phyloP scores from a whole-genome alignment of 2,329 filamentous ascomycete genomes.

The Thielaviopsis euricoi region DNA sequence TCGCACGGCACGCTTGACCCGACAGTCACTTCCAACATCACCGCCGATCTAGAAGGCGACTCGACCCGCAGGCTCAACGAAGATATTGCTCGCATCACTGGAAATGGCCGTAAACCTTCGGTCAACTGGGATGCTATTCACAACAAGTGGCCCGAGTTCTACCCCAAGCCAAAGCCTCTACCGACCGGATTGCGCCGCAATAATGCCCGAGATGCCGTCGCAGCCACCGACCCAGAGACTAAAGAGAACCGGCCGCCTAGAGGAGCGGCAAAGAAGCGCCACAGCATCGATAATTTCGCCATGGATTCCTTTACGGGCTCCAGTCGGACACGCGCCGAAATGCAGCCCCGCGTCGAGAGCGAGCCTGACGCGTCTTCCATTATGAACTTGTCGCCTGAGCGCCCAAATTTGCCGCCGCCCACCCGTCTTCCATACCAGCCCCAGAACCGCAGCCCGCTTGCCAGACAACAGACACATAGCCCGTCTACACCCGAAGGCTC shows the following conservation, averaged over 20 bases:
- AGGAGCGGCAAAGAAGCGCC: slow-evolving; percentile 10
- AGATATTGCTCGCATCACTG: slow-evolving; percentile 28
- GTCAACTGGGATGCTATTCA: slow-evolving; percentile 30
- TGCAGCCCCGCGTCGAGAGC: slow-evolving; percentile 37
- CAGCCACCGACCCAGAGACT: slow-evolving; percentile 14
- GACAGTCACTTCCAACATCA: slow-evolving; percentile 35
- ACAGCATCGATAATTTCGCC: slow-evolving; percentile 25
- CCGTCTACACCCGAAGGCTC: slow-evolving; percentile 15
- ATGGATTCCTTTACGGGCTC: slow-evolving; percentile 24
- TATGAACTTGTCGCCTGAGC: slow-evolving; percentile 18
- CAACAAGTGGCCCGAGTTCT: slow-evolving; percentile 37
- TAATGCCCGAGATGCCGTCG: background rate
- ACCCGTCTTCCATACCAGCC: slow-evolving; percentile 17
- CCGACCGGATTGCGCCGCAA: slow-evolving; percentile 8
- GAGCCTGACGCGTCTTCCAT: slow-evolving; percentile 33
- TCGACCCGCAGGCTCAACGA: slow-evolving; percentile 35
- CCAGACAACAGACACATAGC: slow-evolving; percentile 20
- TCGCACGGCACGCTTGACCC: slow-evolving; percentile 40
- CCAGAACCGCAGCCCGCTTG: slow-evolving; percentile 23
- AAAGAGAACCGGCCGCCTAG: slow-evolving; percentile 31
- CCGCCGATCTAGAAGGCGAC: slow-evolving; percentile 35
- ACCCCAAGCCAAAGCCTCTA: slow-evolving; percentile 23
- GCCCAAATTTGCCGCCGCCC: slow-evolving; percentile 20
- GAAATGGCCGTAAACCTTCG: slow-evolving; percentile 22
- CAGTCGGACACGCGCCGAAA: slow-evolving; percentile 29